Base-by-base conservation (phyloP, 805 yeast species). In the Sugiyamaella smithiae region DNA sequence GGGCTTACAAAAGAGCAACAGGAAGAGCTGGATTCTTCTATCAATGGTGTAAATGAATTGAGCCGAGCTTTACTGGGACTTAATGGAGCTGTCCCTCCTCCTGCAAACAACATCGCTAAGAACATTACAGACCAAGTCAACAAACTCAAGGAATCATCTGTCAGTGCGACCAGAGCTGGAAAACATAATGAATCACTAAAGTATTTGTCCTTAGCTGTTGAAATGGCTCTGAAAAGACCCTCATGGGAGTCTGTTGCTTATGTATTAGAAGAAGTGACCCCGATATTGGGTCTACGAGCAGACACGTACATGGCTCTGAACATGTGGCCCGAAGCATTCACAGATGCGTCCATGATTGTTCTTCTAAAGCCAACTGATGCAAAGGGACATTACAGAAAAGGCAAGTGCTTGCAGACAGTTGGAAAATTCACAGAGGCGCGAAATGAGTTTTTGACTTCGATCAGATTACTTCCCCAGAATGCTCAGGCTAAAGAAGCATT, bases 161-260 rank as follows among this genome's bases (percentile, higher is more conserved):
- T 59, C 16, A 54, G 52, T 37, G 57, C 61, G 16, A 52, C 67
- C 38, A 57, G 60, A 50, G 37, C 52, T 22, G 56, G 57, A 4
- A 59, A 62, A 45, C 49, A 52, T 19, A 52, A 49, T 12, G 75
- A 71, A 25, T 75, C 74, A 6, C 56, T 65, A 22, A 60, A 61
- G 50, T 49, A 62, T 48, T 61, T 66, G 45, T 50, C 62, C 14
- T 56, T 69, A 33, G 74, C 76, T 5, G 56, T 71, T 19, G 71
- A 67, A 26, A 61, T 67, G 63, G 73, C 70, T 14, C 55, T 64
- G 33, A 59, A 65, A 33, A 64, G 75, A 38, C 67, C 73, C 7
- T 57, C 63, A 16, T 72, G 72, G 70, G 76, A 71, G 53, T 55
- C 69, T 16, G 57, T 66, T 6, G 57, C 52, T 38, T 52, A 53